Percentiles rank a stretch among this genome's conserved stretches.
Conservation (phyloP, 2,329 filamentous ascomycete genomes). For the Chaetomium sp. region DNA sequence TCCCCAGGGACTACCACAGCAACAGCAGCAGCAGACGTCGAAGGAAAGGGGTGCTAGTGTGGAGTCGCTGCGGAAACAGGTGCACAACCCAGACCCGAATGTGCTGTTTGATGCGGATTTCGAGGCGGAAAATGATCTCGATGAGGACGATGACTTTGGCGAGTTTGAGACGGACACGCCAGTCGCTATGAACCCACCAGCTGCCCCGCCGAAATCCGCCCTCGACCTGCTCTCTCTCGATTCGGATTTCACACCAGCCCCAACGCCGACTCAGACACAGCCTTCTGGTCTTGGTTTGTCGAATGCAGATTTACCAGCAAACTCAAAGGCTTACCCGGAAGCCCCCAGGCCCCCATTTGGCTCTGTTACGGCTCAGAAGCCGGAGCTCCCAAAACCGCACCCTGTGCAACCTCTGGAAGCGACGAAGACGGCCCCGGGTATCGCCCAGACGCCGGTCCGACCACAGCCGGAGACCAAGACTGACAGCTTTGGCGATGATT, state of each 20-base stretch:
- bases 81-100: conserved; percentile 37
- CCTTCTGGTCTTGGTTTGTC: conserved; percentile 28
- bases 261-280: conserved; percentile 19
- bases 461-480: conserved; percentile 39
- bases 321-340: conserved; percentile 37
- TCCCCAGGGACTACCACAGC: conserved; percentile 10
- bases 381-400: conserved; percentile 44
- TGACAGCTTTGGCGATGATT: conserved; percentile 37
- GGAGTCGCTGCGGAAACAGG: conserved; percentile 16
- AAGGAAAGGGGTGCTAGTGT: conserved; percentile 13
- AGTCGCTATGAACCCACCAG: background rate
- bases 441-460: conserved; percentile 32
- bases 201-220: conserved; percentile 11
- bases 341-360: conserved; percentile 41
- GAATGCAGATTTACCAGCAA: conserved; percentile 28
- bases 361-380: conserved; percentile 48
- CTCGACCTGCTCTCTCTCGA: conserved; percentile 16
- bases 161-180: conserved; percentile 27
- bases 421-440: conserved; percentile 28
- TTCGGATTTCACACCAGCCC: background rate
- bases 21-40: conserved; percentile 17
- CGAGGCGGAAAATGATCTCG: conserved; percentile 30
- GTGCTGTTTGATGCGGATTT: conserved; percentile 64
- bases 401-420: conserved; percentile 41
- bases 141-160: conserved; percentile 37